These are phyloP conservation scores for Plasmopara viticola DNA, from an alignment of 352 stramenopile genomes.

Conservation along the genomic window DNA sequence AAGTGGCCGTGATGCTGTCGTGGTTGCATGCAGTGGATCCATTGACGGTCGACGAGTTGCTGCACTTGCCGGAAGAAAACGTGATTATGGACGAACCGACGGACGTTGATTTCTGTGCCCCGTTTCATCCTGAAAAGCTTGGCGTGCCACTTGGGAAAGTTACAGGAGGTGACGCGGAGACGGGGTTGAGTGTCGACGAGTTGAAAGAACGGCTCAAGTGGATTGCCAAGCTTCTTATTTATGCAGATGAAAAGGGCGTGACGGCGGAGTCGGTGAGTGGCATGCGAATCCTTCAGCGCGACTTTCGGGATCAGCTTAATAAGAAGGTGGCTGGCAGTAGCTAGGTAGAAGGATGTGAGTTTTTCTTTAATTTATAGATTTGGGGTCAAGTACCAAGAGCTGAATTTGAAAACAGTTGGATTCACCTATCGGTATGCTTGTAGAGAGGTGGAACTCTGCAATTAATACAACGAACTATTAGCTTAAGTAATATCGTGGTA, in stretches of 20 bases:
- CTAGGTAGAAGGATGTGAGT: too few relatives aligned
- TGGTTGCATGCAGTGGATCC: conserved; percentile 14
- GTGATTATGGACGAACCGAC: conserved; percentile 23
- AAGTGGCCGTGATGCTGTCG: conserved; percentile 20
- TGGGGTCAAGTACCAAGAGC: too few relatives aligned
- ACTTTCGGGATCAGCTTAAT: conserved; percentile 22
- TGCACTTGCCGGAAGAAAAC: conserved; percentile 23
- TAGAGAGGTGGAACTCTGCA: too few relatives aligned
- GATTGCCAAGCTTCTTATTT: conserved; percentile 27
- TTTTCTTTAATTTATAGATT: too few relatives aligned
- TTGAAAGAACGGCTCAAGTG: conserved; percentile 26
- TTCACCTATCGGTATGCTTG: too few relatives aligned
- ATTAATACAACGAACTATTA: too few relatives aligned
- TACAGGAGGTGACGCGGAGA: conserved; percentile 1
- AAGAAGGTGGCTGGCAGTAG: conserved; percentile 8
- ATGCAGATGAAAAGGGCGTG: conserved; percentile 20
- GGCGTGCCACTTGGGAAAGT: conserved; percentile 1
- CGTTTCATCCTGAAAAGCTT: conserved; percentile 11
- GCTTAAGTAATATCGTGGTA: too few relatives aligned
- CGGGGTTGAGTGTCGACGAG: conserved; percentile 11
- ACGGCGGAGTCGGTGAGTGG: conserved; percentile 17
- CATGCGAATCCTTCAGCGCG: conserved; percentile 24
- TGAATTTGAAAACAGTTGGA: too few relatives aligned
- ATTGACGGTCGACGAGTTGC: conserved; percentile 20
- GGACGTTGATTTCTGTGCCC: conserved; percentile 23